Base-by-base conservation (phyloP, 192 early-diverging fungal genomes). In the Backusella psychrophila region DNA sequence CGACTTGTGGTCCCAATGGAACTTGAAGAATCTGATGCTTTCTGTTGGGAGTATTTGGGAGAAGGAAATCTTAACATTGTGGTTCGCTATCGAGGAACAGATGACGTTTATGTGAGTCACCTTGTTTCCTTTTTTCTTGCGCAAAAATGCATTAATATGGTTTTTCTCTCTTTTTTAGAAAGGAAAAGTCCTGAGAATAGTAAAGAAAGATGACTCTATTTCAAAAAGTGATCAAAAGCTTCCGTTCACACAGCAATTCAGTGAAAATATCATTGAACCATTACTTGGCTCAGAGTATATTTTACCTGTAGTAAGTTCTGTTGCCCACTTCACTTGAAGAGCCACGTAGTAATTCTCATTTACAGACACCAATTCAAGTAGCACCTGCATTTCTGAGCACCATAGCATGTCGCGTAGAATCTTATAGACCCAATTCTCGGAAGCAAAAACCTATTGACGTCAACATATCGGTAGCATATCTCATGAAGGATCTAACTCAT, bases 41-140 rank as follows among this genome's bases (percentile, higher is more conserved):
- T 12, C 34, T 70, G 83, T 15, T 93, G 92, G 92, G 29, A 39
- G 7, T 94, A 94, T 78, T 76, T 84, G 44, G 86, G 83, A 65
- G 92, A 94, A 77, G 92, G 92, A 21, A 94, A 94, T 77, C 80
- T 78, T 12, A 90, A 90, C 76, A 75, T 91, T 7, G 84, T 90
- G 4, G 75, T 94, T 11, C 42, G 81, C 8, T 90, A 90, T 69
- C 46, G 26, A 26, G 89, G 90, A n/a, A n/a, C 14, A 39, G 7
- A 75, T 38, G 21, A 36, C 17, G 2, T 3, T 6, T 63, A 65
- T 38, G 72, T 74, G 59, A 59, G 52, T 26, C 38, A 0, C 4
- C 2, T 35, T 68, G 0, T 11, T 63, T 63, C 26, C 14, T 29
- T 9, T 23, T 23, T 11, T 59, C 8, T 9, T 63, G 2, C n/a